These are phyloP conservation scores for Halteria grandinella DNA, from an alignment of 73 alveolate genomes.

Conservation along the genomic window DNA sequence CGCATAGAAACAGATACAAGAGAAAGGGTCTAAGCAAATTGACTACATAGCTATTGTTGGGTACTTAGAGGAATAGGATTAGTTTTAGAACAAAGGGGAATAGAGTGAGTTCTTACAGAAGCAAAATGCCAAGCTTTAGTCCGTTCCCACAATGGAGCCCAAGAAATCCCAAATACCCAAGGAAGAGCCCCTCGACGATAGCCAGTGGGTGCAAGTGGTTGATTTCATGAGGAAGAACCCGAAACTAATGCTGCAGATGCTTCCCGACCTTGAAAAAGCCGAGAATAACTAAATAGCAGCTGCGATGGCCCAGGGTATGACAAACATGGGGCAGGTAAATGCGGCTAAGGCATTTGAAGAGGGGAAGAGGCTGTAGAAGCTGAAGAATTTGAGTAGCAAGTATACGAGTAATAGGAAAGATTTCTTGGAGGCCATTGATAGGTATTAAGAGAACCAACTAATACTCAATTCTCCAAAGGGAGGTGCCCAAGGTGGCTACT, in stretches of 20 bases:
- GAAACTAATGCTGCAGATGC: constrained; percentile 41
- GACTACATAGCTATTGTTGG: constrained; percentile 38
- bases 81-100: constrained; percentile 1
- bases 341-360: constrained; percentile 28
- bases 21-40: constrained; percentile 21
- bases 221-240: constrained; percentile 57
- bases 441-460: background rate
- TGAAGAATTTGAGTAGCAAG: constrained; percentile 12
- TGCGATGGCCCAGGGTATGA: background rate
- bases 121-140: background rate
- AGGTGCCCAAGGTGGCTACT: no score
- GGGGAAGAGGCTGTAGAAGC: constrained; percentile 27
- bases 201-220: constrained; percentile 20
- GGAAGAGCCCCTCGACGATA: background rate
- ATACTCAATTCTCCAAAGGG: background rate
- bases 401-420: constrained; percentile 3
- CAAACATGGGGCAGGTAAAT: background rate
- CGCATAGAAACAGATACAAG: constrained; percentile 15
- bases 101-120: background rate
- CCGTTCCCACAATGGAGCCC: no score
- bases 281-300: background rate
- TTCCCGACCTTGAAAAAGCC: constrained; percentile 9
- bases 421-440: constrained; percentile 28
- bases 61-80: background rate
- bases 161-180: background rate